These are phyloP conservation scores for Diaporthe caulivora DNA, from an alignment of 2,329 filamentous ascomycete species.

Conservation along the genomic window DNA sequence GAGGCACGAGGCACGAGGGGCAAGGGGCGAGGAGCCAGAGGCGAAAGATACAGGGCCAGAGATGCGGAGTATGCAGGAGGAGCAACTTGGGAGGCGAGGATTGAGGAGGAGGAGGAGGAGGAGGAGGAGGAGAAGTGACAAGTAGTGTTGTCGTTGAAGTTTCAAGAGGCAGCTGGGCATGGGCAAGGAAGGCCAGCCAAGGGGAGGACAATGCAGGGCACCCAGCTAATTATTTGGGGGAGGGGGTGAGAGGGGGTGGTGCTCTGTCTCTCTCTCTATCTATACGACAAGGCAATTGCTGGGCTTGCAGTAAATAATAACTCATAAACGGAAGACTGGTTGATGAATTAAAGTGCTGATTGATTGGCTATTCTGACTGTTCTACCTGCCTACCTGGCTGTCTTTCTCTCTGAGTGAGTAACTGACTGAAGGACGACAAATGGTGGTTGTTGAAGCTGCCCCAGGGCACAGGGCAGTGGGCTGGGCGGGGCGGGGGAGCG, in stretches of 20 bases:
- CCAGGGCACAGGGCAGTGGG: background rate
- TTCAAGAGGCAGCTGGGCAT: constrained; percentile 18
- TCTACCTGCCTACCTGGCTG: too few species aligned
- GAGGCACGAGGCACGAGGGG: background rate
- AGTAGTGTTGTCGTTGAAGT: constrained; percentile 4
- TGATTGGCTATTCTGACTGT: background rate
- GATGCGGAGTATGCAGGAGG: constrained; percentile 5
- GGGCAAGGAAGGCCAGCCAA: background rate
- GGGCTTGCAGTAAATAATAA: too few species aligned
- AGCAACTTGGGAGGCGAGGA: background rate
- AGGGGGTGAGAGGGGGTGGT: too few species aligned
- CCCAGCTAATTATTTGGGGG: background rate
- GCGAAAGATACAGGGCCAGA: background rate
- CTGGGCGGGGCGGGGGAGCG: background rate
- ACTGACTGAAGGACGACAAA: background rate
- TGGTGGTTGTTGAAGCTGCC: background rate
- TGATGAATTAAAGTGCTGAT: background rate
- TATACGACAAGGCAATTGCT: background rate
- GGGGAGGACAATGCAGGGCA: constrained; percentile 14
- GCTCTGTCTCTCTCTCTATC: too few species aligned
- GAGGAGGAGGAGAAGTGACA: background rate
- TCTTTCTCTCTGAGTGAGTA: background rate
- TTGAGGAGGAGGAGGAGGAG: background rate
- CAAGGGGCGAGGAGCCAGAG: background rate
- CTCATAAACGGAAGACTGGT: background rate